Conservation (phyloP, 306 rosid genomes). For the Alnus glutinosa region DNA sequence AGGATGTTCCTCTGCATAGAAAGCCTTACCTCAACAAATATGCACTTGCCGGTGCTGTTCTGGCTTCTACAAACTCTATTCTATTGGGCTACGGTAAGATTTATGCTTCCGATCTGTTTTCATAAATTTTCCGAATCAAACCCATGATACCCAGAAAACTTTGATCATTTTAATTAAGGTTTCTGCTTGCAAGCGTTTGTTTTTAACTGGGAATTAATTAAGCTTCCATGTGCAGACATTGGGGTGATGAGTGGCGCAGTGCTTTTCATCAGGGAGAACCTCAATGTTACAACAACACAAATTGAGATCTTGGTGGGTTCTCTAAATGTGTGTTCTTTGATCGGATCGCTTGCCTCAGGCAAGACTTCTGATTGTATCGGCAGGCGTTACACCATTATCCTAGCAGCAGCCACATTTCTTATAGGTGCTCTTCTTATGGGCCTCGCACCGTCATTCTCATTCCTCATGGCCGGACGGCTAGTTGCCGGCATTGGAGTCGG, state of each 20-base stretch:
- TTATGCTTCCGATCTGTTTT: slow-evolving; percentile 32
- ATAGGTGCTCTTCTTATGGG: slow-evolving; percentile 72
- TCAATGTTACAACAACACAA: slow-evolving; percentile 59
- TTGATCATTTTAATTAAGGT: background rate
- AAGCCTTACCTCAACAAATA: slow-evolving; percentile 54
- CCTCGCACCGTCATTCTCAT: slow-evolving; percentile 54
- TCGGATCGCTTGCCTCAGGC: slow-evolving; percentile 80
- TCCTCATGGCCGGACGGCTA: slow-evolving; percentile 55
- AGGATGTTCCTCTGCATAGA: background rate
- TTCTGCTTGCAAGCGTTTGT: background rate
- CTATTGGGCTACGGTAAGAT: slow-evolving; percentile 80
- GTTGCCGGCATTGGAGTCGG: slow-evolving; percentile 81
- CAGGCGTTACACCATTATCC: slow-evolving; percentile 65
- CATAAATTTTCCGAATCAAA: background rate
- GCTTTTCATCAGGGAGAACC: slow-evolving; percentile 52
- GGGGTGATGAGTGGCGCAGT: slow-evolving; percentile 98
- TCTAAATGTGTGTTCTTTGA: slow-evolving; percentile 61
- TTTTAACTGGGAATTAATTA: background rate
- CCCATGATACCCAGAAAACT: background rate
- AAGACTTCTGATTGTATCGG: slow-evolving; percentile 75
- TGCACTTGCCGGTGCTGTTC: slow-evolving; percentile 58
- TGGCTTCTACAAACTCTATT: slow-evolving; percentile 83
- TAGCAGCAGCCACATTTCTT: slow-evolving; percentile 58
- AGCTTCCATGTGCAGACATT: slow-evolving; percentile 38
- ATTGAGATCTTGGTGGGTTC: slow-evolving; percentile 74